Percentiles rank a stretch among this genome's conserved stretches.
Conservation (phyloP, 2,329 filamentous ascomycete genomes). For the Coleophoma eucalyptorum region DNA sequence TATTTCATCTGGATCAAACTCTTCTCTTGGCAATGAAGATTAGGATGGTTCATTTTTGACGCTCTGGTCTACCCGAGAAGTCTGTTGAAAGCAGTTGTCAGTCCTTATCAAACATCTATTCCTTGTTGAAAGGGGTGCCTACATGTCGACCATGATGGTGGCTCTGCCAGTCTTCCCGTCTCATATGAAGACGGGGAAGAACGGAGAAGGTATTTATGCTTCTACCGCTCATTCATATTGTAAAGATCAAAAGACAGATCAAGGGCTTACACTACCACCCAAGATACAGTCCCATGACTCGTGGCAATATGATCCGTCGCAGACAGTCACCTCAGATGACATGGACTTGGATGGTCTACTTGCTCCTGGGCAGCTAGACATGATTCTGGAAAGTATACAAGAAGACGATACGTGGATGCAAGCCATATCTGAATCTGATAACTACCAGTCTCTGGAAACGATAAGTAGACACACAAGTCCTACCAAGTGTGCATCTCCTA, state of each 20-base stretch:
- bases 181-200: conserved; percentile 1
- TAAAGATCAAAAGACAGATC: conserved; percentile 12
- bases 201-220: conserved; percentile 23
- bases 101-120: too few relatives aligned
- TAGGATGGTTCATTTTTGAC: too few relatives aligned
- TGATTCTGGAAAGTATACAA: neutral
- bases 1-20: too few relatives aligned
- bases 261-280: conserved; percentile 21
- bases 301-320: conserved; percentile 2
- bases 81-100: too few relatives aligned
- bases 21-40: too few relatives aligned
- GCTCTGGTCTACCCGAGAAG: too few relatives aligned
- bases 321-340: neutral
- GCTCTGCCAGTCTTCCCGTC: neutral
- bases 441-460: too few relatives aligned
- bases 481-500: too few relatives aligned
- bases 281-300: conserved; percentile 14
- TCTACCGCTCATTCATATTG: conserved; percentile 8
- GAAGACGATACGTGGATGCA: neutral
- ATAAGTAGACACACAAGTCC: too few relatives aligned
- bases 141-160: too few relatives aligned
- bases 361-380: conserved; percentile 1
- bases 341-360: conserved; percentile 7
- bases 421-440: too few relatives aligned
- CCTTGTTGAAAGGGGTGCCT: too few relatives aligned